These are phyloP conservation scores for Arthrinium phaeospermum DNA, from an alignment of 2,329 filamentous ascomycete species.

Conservation along the genomic window DNA sequence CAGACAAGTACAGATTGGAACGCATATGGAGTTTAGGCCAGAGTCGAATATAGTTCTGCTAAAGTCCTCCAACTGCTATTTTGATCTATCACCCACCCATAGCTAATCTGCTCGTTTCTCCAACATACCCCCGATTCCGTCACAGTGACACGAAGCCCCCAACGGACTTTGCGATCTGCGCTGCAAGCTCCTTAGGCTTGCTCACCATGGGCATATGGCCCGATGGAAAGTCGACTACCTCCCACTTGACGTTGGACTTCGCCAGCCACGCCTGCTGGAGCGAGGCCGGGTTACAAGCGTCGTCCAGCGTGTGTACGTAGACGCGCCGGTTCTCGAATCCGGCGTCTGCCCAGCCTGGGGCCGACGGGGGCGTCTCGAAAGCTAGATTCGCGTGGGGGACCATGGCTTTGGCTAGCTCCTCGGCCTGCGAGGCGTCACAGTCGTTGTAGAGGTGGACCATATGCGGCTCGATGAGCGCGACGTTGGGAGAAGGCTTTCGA, in stretches of 20 bases:
- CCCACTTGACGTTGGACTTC: constrained; percentile 33
- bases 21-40: too few relatives aligned
- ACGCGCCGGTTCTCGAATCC: constrained; percentile 27
- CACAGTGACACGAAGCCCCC: constrained; percentile 9
- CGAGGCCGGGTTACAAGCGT: constrained; percentile 29
- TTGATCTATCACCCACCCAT: too few relatives aligned
- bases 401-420: constrained; percentile 24
- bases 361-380: constrained; percentile 27
- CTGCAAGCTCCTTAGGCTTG: constrained; percentile 29
- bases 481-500: constrained; percentile 24
- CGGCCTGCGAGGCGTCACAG: constrained; percentile 25
- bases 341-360: constrained; percentile 29
- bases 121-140: too few relatives aligned
- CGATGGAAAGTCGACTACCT: constrained; percentile 31
- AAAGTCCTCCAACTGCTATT: too few relatives aligned
- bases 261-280: constrained; percentile 33
- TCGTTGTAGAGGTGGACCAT: constrained; percentile 33
- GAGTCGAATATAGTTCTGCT: too few relatives aligned
- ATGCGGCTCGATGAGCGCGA: constrained; percentile 32
- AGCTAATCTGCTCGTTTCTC: too few relatives aligned
- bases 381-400: constrained; percentile 28
- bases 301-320: constrained; percentile 30
- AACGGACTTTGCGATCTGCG: constrained; percentile 26
- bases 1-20: too few relatives aligned
- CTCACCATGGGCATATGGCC: constrained; percentile 37